Evolutionary conservation across 2,329 filamentous ascomycete species (phyloP).

Genomic region (Cladobotryum mycophilum): DNA sequence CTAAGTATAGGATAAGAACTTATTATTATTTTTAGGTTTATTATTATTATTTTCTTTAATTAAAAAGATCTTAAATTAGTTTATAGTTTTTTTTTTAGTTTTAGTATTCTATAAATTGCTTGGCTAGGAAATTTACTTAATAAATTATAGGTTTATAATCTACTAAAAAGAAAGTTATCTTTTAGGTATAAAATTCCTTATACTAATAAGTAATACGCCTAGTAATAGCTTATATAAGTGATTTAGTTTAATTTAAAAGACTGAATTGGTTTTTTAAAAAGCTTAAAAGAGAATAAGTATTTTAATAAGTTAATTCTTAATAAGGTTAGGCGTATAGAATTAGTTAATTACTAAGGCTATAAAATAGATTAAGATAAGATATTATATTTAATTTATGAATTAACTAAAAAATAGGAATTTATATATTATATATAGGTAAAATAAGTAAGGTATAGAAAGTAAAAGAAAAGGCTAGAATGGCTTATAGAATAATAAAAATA

Average conservation of each 20-base stretch:
- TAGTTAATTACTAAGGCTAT: too few relatives aligned
- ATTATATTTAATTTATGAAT: too few relatives aligned
- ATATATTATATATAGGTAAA: too few relatives aligned
- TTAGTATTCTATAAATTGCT: not conserved
- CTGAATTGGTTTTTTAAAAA: not conserved
- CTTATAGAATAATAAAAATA: too few relatives aligned
- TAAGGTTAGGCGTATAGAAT: too few relatives aligned
- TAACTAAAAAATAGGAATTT: too few relatives aligned
- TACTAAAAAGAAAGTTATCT: not conserved
- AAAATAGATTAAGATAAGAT: too few relatives aligned
- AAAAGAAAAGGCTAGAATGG: too few relatives aligned
- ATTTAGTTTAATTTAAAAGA: not conserved
- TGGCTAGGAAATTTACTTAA: not conserved
- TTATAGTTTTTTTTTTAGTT: not conserved
- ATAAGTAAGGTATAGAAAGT: too few relatives aligned
- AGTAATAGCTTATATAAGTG: not conserved
- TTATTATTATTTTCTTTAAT: not conserved
- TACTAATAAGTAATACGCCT: too few relatives aligned
- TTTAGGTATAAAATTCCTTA: not conserved
- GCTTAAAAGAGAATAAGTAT: too few relatives aligned
- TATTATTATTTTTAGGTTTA: not conserved
- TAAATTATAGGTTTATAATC: not conserved
- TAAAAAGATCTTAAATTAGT: not conserved
- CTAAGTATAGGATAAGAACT: not conserved
- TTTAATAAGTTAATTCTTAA: not conserved